Evolutionary conservation across 495 filamentous ascomycete species (phyloP).

Genomic region (Trichoderma orchidacearum): DNA sequence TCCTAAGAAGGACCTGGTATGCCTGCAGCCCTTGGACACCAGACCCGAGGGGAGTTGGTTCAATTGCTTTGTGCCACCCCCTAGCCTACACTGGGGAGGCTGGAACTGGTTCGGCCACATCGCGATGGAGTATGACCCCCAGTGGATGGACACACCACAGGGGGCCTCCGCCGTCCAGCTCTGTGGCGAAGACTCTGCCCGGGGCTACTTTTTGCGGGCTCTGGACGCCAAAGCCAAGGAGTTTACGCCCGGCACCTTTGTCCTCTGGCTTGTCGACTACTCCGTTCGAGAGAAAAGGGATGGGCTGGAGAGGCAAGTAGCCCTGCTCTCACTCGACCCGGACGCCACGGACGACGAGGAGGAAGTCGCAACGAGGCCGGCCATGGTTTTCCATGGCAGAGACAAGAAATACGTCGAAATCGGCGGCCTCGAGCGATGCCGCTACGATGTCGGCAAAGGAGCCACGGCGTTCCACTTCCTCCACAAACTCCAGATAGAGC

Average conservation of each 20-base stretch:
- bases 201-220: background rate
- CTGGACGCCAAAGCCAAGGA: background rate
- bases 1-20: background rate
- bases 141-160: background rate
- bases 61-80: too few relatives aligned
- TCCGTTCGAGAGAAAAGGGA: background rate
- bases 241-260: background rate
- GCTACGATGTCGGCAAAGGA: background rate
- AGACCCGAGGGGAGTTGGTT: too few relatives aligned
- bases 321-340: background rate
- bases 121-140: background rate
- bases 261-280: background rate
- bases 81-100: too few relatives aligned
- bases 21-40: background rate
- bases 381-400: background rate
- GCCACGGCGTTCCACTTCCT: background rate
- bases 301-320: too few relatives aligned
- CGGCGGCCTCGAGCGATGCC: background rate
- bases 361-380: background rate
- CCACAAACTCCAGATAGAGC: background rate
- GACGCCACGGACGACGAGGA: background rate
- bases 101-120: too few relatives aligned
- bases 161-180: background rate
- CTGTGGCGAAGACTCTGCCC: background rate
- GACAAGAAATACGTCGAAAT: background rate